A percentile compares a stretch with the other conserved stretches of the same genome.
phyloP scores from a whole-genome alignment of 345 rosid genomes.

The Adansonia digitata region DNA sequence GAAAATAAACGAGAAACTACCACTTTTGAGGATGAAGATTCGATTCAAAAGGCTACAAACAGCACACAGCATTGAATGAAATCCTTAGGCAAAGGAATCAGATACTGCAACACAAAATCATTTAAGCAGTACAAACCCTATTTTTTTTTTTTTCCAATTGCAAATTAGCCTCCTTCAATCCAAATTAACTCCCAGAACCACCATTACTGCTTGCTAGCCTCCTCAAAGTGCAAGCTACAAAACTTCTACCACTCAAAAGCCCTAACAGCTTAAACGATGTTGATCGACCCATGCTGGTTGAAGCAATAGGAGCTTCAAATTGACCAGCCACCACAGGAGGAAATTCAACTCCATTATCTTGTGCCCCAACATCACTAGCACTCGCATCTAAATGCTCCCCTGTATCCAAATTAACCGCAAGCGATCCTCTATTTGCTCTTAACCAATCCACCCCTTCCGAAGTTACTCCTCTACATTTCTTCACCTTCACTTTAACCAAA shows the following conservation, averaged over 20 bases:
- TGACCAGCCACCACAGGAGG: constrained; percentile 14
- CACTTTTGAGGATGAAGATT: constrained; percentile 22
- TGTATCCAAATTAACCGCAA: constrained; percentile 58
- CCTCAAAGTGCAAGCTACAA: constrained; percentile 75
- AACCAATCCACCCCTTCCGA: constrained; percentile 42
- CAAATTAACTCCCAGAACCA: constrained; percentile 32
- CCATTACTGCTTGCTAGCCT: constrained; percentile 51
- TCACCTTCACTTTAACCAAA: constrained; percentile 74
- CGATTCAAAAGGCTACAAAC: constrained; percentile 27
- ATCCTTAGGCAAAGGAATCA: constrained; percentile 23
- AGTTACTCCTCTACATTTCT: constrained; percentile 76
- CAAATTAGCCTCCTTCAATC: not conserved
- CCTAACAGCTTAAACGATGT: constrained; percentile 60
- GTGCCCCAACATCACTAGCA: constrained; percentile 49
- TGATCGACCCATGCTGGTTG: constrained; percentile 46
- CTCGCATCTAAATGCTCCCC: constrained; percentile 45
- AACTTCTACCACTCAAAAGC: constrained; percentile 55
- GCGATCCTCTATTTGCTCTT: constrained; percentile 38
- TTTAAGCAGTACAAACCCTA: constrained; percentile 11
- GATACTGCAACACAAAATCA: constrained; percentile 25
- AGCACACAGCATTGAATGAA: constrained; percentile 24
- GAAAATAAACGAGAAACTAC: not conserved
- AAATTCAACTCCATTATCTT: constrained; percentile 42
- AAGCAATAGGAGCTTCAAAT: constrained; percentile 30
- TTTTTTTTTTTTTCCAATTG: not conserved